A percentile compares a stretch with the other conserved stretches of the same genome.
Evolutionary conservation across 179 eudicot species (phyloP).

Genomic region (Monotropa hypopitys): DNA sequence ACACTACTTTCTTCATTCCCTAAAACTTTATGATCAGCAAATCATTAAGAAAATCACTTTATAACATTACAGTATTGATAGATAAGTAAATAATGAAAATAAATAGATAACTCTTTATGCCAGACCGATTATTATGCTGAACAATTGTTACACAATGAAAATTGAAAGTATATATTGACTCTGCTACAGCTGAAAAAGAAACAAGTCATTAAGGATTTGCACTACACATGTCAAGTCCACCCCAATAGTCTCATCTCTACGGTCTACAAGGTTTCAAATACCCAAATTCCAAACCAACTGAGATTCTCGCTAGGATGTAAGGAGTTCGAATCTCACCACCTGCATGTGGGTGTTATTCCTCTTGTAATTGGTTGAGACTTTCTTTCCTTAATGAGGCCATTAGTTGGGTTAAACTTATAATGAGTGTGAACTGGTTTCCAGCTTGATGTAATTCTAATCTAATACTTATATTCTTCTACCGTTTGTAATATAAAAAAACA

Average conservation of each 20-base stretch:
- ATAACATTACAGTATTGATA: background rate
- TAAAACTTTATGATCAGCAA: background rate
- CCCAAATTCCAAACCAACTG: background rate
- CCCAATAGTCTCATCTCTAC: background rate
- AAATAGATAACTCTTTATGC: background rate
- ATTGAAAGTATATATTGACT: background rate
- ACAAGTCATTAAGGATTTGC: background rate
- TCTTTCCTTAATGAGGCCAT: too few relatives aligned
- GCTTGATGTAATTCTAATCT: too few relatives aligned
- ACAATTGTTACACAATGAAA: too few relatives aligned
- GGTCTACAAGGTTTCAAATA: background rate
- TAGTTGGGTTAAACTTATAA: too few relatives aligned
- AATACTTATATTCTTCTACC: too few relatives aligned
- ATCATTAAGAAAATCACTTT: background rate
- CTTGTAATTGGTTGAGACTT: too few relatives aligned
- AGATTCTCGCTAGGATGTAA: too few relatives aligned
- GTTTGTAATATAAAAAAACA: too few relatives aligned
- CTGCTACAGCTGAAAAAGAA: background rate
- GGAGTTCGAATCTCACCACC: too few relatives aligned
- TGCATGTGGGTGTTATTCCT: too few relatives aligned
- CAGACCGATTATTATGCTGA: background rate
- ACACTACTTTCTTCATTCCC: background rate
- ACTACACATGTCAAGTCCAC: background rate
- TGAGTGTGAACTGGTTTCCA: too few relatives aligned
- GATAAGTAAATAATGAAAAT: background rate